A percentile compares a stretch with the other conserved stretches of the same genome.
Conservation (phyloP, 345 rosid genomes). For the Brassica carinata region DNA sequence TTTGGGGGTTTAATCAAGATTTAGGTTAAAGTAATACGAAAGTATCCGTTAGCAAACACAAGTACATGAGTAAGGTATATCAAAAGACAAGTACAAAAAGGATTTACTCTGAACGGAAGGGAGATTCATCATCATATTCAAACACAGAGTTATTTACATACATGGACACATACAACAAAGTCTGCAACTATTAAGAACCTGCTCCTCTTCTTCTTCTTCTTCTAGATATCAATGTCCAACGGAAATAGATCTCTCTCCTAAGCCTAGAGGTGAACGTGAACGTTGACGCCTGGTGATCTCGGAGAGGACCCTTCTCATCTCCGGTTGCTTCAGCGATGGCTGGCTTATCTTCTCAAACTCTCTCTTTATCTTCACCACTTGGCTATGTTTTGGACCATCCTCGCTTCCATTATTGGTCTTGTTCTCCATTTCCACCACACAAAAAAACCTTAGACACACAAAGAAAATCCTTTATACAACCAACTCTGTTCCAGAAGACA, state of each 20-base stretch:
- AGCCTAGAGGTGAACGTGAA: slow-evolving; percentile 63
- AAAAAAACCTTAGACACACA: background rate
- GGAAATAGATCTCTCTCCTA: slow-evolving; percentile 54
- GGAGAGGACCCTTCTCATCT: slow-evolving; percentile 48
- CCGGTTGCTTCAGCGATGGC: slow-evolving; percentile 53
- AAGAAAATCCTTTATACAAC: slow-evolving; percentile 10
- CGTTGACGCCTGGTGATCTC: slow-evolving; percentile 48
- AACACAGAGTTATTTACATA: slow-evolving; percentile 16
- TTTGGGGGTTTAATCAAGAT: background rate
- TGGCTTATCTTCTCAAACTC: slow-evolving; percentile 55
- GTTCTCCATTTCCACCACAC: slow-evolving; percentile 35
- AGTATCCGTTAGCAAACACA: no score
- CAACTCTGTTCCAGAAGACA: slow-evolving; percentile 4
- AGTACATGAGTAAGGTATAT: no score
- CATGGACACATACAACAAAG: slow-evolving; percentile 10
- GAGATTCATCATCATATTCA: slow-evolving; percentile 12
- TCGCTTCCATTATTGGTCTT: slow-evolving; percentile 20
- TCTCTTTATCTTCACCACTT: slow-evolving; percentile 62
- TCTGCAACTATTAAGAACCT: slow-evolving; percentile 25
- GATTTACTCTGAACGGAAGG: background rate
- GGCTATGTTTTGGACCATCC: slow-evolving; percentile 57
- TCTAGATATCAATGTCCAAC: slow-evolving; percentile 42
- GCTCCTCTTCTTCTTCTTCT: background rate
- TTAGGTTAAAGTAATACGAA: no score
- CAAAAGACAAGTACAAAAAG: no score